Evolutionary conservation across 2,329 filamentous ascomycete species (phyloP).

Genomic region (Hyphodiscus sp.): DNA sequence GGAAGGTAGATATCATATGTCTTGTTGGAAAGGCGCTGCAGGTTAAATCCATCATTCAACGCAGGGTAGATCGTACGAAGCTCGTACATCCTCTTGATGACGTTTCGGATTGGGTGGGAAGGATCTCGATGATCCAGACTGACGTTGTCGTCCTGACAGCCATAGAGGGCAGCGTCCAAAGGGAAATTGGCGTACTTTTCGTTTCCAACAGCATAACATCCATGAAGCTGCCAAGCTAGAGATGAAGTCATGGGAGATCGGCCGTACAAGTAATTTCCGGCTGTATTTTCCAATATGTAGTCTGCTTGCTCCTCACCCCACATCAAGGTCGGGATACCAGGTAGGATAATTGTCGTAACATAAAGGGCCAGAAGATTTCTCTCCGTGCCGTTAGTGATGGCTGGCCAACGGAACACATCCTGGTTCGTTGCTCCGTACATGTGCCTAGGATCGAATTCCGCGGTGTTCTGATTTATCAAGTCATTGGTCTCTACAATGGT

Average conservation of each 20-base stretch:
- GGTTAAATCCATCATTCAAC: constrained; percentile 51
- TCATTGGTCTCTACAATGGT: constrained; percentile 52
- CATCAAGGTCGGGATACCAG: constrained; percentile 51
- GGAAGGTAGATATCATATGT: constrained; percentile 44
- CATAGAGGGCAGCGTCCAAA: constrained; percentile 43
- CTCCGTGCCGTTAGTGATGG: constrained; percentile 49
- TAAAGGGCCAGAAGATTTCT: constrained; percentile 51
- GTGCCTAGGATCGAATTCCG: constrained; percentile 56
- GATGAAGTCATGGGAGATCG: constrained; percentile 56
- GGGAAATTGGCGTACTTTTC: constrained; percentile 54
- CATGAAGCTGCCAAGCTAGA: constrained; percentile 58
- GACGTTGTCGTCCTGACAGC: constrained; percentile 51
- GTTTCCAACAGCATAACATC: constrained; percentile 52
- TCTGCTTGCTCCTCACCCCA: constrained; percentile 64
- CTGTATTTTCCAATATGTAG: constrained; percentile 58
- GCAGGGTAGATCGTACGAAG: constrained; percentile 49
- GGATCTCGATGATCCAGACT: constrained; percentile 57
- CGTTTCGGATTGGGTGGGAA: constrained; percentile 52
- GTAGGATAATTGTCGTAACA: constrained; percentile 52
- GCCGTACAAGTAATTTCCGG: constrained; percentile 59
- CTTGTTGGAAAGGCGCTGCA: constrained; percentile 50
- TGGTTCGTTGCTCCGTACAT: constrained; percentile 61
- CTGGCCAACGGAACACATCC: constrained; percentile 60
- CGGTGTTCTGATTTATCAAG: constrained; percentile 52
- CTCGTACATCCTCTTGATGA: constrained; percentile 56